phyloP scores from a whole-genome alignment of 345 rosid genomes.

The Euphorbia tirucalli region DNA sequence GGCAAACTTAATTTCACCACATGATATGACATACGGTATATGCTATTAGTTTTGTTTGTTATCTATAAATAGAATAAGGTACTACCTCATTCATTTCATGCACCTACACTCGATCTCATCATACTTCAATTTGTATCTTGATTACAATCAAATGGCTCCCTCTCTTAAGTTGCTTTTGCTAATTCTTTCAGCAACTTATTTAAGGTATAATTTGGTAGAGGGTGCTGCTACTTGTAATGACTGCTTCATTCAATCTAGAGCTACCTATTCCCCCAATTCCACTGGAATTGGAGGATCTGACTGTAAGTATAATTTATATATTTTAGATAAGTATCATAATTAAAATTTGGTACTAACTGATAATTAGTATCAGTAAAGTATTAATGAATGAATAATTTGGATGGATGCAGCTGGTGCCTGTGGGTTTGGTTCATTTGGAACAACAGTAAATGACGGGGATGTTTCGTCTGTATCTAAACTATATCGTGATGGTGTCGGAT shows the following conservation, averaged over 20 bases:
- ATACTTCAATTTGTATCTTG: not conserved
- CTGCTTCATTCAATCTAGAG: constrained; percentile 52
- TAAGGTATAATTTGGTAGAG: constrained; percentile 29
- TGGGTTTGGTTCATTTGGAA: constrained; percentile 65
- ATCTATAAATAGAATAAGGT: no score
- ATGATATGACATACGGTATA: no score
- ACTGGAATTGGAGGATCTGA: constrained; percentile 44
- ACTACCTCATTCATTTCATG: no score
- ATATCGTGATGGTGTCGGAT: constrained; percentile 60
- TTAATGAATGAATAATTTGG: no score
- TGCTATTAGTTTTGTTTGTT: no score
- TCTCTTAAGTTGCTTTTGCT: constrained; percentile 23
- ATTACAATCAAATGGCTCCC: constrained; percentile 32
- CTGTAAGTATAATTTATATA: constrained; percentile 44
- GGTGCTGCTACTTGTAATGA: constrained; percentile 42
- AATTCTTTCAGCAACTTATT: constrained; percentile 22
- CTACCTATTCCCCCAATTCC: constrained; percentile 54
- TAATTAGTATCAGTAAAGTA: no score
- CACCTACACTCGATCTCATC: no score
- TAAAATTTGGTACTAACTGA: not conserved
- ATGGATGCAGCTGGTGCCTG: constrained; percentile 54
- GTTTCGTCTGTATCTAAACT: constrained; percentile 62
- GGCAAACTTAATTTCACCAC: no score
- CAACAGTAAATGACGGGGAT: constrained; percentile 60
- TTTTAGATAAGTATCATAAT: no score